phyloP scores from a whole-genome alignment of 352 stramenopile species.

The Plasmopara muralis region DNA sequence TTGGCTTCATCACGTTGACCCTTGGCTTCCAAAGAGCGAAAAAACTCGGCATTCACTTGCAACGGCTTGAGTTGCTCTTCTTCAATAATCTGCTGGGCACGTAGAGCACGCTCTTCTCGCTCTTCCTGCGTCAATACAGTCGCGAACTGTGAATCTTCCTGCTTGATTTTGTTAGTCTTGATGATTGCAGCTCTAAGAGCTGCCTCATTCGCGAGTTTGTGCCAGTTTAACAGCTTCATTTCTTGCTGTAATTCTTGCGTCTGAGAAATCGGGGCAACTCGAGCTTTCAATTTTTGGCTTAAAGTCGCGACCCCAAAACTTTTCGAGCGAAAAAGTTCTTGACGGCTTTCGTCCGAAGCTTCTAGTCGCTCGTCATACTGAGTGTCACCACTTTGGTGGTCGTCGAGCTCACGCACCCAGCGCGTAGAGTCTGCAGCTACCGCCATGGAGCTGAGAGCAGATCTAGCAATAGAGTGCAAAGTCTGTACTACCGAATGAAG shows the following conservation, averaged over 20 bases:
- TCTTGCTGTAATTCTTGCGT: constrained; percentile 86
- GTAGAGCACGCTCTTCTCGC: no score
- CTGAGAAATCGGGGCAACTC: constrained; percentile 29
- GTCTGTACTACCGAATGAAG: no score
- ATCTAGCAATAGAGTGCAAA: neutral
- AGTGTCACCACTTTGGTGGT: constrained; percentile 26
- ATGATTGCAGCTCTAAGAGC: constrained; percentile 88
- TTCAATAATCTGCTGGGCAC: no score
- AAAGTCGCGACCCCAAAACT: no score
- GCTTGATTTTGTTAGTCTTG: constrained; percentile 73
- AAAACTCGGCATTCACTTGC: no score
- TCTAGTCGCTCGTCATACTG: no score
- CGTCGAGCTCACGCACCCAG: constrained; percentile 56
- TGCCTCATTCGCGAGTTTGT: constrained; percentile 92
- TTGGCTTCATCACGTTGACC: constrained; percentile 57
- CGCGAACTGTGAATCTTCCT: no score
- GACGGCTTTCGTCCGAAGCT: no score
- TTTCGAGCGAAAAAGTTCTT: no score
- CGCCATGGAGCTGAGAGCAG: constrained; percentile 13
- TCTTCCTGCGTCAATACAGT: no score
- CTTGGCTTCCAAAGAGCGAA: constrained; percentile 60
- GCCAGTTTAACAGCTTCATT: constrained; percentile 93
- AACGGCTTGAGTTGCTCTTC: no score
- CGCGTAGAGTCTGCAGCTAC: constrained; percentile 37
- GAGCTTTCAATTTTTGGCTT: constrained; percentile 14